These are phyloP conservation scores for Rhodotorula glutinis DNA, from an alignment of 1,284 basidiomycete genomes.

Conservation along the genomic window DNA sequence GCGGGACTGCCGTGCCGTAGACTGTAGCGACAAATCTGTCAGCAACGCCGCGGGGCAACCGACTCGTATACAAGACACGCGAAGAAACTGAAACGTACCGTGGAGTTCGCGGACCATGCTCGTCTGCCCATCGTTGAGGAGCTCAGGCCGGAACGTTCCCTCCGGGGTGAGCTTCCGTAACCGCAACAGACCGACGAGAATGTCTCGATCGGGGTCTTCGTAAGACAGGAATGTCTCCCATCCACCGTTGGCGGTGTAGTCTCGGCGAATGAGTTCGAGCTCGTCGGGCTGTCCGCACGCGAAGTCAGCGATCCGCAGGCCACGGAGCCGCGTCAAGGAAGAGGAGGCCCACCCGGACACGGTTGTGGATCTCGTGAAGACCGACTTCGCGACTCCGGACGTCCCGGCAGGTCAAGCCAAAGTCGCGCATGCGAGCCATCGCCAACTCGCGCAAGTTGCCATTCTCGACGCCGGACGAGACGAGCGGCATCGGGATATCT, in stretches of 20 bases:
- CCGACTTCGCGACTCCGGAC: conserved; percentile 98
- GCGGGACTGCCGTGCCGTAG: conserved; percentile 97
- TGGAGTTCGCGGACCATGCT: conserved; percentile 89
- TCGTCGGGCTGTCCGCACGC: conserved; percentile 69
- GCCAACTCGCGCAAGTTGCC: conserved; percentile 96
- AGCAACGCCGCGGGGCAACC: too few species aligned
- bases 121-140: conserved; percentile 64
- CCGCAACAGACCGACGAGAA: conserved; percentile 88
- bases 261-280: conserved; percentile 92
- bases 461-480: conserved; percentile 96
- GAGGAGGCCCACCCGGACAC: conserved; percentile 55
- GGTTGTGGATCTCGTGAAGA: conserved; percentile 97
- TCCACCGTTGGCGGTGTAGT: conserved; percentile 90
- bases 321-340: too few species aligned
- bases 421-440: conserved; percentile 96
- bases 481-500: conserved; percentile 92
- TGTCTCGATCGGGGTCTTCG: conserved; percentile 95
- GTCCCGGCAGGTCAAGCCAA: conserved; percentile 95
- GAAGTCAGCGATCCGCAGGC: neutral
- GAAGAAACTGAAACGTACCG: conserved; percentile 39
- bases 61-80: too few species aligned
- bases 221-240: conserved; percentile 99
- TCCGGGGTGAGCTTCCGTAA: conserved; percentile 86
- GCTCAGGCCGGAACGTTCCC: conserved; percentile 92
- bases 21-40: conserved; percentile 59